Percentiles rank a stretch among this genome's conserved stretches.
Evolutionary conservation across 352 stramenopile species (phyloP).

Genomic region (Globisporangium recalcitrans): DNA sequence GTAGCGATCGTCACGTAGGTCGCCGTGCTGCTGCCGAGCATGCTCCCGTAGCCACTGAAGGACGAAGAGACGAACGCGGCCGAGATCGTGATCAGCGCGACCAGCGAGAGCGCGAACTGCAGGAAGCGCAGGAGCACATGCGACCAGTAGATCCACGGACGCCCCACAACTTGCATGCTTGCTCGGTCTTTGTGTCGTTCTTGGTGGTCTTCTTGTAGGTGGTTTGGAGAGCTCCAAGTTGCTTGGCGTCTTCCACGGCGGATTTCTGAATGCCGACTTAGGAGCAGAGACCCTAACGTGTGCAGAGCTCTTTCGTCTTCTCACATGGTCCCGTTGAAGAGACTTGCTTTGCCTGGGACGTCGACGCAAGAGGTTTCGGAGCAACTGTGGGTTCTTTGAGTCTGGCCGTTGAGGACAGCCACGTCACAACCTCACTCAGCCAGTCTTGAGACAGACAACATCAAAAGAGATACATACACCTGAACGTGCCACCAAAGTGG

Average conservation of each 20-base stretch:
- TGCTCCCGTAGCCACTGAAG: slow-evolving; percentile 69
- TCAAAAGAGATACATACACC: no score
- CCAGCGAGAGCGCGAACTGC: slow-evolving; percentile 46
- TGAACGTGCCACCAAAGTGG: no score
- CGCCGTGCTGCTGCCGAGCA: slow-evolving; percentile 53
- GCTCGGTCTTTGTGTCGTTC: not conserved
- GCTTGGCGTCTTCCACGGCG: not conserved
- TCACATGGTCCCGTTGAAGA: not conserved
- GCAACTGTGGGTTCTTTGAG: not conserved
- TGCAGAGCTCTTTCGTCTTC: not conserved
- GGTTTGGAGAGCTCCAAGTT: not conserved
- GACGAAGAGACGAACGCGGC: slow-evolving; percentile 50
- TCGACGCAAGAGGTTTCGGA: no score
- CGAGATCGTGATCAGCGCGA: slow-evolving; percentile 59
- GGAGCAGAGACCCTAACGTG: not conserved
- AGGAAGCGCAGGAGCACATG: slow-evolving; percentile 54
- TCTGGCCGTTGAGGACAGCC: not conserved
- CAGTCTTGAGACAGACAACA: no score
- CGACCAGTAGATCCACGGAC: slow-evolving; percentile 19
- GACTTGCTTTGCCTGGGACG: not conserved
- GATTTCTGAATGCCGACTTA: slow-evolving; percentile 1
- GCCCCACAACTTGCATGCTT: not conserved
- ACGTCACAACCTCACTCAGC: no score
- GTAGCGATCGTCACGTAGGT: slow-evolving; percentile 56
- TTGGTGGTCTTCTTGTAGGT: not conserved